phyloP scores from a whole-genome alignment of 495 filamentous ascomycete species.

The Pseudomonodictys pantanalensis region DNA sequence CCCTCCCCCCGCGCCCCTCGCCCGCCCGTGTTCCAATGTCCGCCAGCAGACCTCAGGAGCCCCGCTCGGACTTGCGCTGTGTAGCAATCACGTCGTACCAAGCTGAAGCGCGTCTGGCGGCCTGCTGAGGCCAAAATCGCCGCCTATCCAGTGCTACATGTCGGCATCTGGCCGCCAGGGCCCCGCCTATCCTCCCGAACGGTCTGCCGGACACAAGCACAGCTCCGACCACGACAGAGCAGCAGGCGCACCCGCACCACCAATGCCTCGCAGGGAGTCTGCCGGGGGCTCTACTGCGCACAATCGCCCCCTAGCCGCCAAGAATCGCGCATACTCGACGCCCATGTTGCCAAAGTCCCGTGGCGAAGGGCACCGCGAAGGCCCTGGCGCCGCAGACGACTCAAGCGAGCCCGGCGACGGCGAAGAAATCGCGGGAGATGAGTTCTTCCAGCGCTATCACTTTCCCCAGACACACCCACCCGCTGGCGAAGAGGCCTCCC shows the following conservation, averaged over 20 bases:
- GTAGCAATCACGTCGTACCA: slow-evolving; percentile 21
- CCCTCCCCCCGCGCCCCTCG: too few relatives aligned
- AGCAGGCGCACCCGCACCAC: neutral
- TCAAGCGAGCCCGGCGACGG: slow-evolving; percentile 26
- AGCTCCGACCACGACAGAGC: neutral
- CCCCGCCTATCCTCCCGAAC: too few relatives aligned
- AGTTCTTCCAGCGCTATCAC: slow-evolving; percentile 38
- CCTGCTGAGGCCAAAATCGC: too few relatives aligned
- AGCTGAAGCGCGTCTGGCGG: too few relatives aligned
- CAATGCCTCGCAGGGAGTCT: neutral
- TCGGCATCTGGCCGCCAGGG: too few relatives aligned
- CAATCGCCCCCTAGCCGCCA: slow-evolving; percentile 14
- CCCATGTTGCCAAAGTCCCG: slow-evolving; percentile 32
- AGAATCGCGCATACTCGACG: slow-evolving; percentile 35
- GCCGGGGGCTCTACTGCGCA: neutral
- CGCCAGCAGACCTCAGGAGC: slow-evolving; percentile 22
- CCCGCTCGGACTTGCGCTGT: slow-evolving; percentile 25
- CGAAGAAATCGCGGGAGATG: slow-evolving; percentile 34
- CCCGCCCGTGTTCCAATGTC: slow-evolving; percentile 24
- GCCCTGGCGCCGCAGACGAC: slow-evolving; percentile 8
- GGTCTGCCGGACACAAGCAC: neutral
- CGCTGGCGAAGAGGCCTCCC: slow-evolving; percentile 12
- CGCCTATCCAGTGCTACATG: neutral
- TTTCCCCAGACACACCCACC: slow-evolving; percentile 11
- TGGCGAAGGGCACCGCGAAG: slow-evolving; percentile 18